These are phyloP conservation scores for Rhizoclosmatium sp. DNA, from an alignment of 192 early-diverging fungal species.

Conservation along the genomic window DNA sequence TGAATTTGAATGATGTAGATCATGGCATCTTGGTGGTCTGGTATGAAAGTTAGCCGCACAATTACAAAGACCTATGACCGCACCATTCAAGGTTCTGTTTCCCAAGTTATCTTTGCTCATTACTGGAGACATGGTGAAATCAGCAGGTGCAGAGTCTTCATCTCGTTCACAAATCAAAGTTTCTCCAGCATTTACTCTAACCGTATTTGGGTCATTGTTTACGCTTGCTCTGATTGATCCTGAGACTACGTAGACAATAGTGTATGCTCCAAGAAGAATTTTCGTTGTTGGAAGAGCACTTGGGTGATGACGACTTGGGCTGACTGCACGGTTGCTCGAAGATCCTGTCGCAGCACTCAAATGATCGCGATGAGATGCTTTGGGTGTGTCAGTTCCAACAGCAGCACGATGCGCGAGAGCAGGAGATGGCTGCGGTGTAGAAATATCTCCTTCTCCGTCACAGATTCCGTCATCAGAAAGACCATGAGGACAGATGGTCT, in stretches of 20 bases:
- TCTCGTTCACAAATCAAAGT: constrained; percentile 65
- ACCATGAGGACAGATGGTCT: constrained; percentile 56
- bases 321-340: background rate
- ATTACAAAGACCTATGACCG: too few relatives aligned
- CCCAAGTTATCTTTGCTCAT: constrained; percentile 8
- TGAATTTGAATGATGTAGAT: constrained; percentile 56
- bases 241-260: constrained; percentile 66
- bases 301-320: constrained; percentile 31
- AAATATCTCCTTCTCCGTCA: constrained; percentile 43
- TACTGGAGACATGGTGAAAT: constrained; percentile 58
- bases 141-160: constrained; percentile 63
- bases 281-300: constrained; percentile 48
- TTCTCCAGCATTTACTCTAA: constrained; percentile 47
- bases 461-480: constrained; percentile 46
- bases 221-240: constrained; percentile 54
- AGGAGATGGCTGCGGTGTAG: constrained; percentile 31
- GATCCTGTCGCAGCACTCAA: background rate
- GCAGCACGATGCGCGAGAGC: background rate
- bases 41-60: too few relatives aligned
- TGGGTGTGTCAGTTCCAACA: background rate
- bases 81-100: constrained; percentile 16
- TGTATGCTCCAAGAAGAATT: constrained; percentile 61
- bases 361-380: background rate
- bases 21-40: constrained; percentile 53
- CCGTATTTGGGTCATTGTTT: constrained; percentile 37